Evolutionary conservation across 179 eudicot genomes (phyloP), one percentile per base, ranked within the genome.

Genomic region (Corrigiola litoralis): DNA sequence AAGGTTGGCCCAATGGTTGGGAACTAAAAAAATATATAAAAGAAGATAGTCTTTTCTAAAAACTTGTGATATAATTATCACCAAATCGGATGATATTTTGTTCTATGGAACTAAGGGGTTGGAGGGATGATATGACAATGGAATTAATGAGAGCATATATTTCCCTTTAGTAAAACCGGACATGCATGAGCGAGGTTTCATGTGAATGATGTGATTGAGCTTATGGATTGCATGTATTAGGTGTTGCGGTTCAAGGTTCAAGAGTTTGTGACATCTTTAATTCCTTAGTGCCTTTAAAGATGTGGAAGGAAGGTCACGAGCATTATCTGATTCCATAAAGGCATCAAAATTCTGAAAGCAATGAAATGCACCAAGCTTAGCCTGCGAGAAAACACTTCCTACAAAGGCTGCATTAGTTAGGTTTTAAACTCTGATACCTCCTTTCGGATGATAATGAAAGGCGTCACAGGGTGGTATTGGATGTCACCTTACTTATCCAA

Each of bases 131-230:
- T 6, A 32, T 6, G 7, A 16, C 37, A 31, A 54, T 54, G 40
- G 25, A 32, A 34, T 33, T 20, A 33, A 32, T 55, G 59, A 6
- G 25, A 59, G 63, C 13, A 59, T 23, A 18, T 18, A 37, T 18
- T 9, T 3, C 12, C 4, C 34, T 16, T 13, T 41, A 12, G 25
- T 25, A 25, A 24, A 51, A 28, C 33, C n/a, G n/a, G n/a, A n/a
- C n/a, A n/a, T n/a, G n/a, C n/a, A n/a, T n/a, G n/a, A n/a, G n/a
- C n/a, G 38, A 42, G 18, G 21, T 4, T 41, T 61, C 66, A 44
- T 61, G 66, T 61, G 66, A 61, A 16, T 31, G 66, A 28, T n/a
- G n/a, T n/a, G 41, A 45, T 57, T 27, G 48, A 45, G 12, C 23
- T 45, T 46, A 42, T 7, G 6, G 46, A 56, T 51, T 49, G 48